Percentiles rank a stretch among this genome's conserved stretches.
phyloP scores from a whole-genome alignment of 2,329 filamentous ascomycete species.

The Fusarium longipes region DNA sequence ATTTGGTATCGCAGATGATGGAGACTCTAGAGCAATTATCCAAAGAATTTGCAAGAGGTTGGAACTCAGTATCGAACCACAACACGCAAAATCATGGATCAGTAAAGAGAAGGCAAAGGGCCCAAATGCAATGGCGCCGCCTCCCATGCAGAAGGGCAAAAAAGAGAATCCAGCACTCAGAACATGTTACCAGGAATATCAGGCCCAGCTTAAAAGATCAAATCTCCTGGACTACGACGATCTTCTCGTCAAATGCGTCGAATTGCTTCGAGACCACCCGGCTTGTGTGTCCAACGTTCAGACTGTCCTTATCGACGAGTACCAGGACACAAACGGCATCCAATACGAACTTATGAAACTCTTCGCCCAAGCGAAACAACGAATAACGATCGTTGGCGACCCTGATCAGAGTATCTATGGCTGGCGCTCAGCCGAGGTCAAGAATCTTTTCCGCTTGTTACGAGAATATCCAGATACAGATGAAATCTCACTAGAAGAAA shows the following conservation, averaged over 20 bases:
- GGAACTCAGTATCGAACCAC: slow-evolving; percentile 74
- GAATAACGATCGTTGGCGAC: slow-evolving; percentile 96
- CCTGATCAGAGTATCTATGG: slow-evolving; percentile 98
- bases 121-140: slow-evolving; percentile 55
- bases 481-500: slow-evolving; percentile 88
- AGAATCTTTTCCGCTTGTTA: slow-evolving; percentile 84
- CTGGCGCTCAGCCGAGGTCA: slow-evolving; percentile 91
- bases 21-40: slow-evolving; percentile 82
- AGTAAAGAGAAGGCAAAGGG: slow-evolving; percentile 73
- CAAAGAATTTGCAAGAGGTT: slow-evolving; percentile 84
- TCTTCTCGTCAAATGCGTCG: slow-evolving; percentile 82
- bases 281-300: slow-evolving; percentile 90
- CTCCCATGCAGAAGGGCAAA: slow-evolving; percentile 53
- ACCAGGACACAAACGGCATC: slow-evolving; percentile 95
- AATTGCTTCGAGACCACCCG: slow-evolving; percentile 78
- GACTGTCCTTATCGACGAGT: slow-evolving; percentile 94
- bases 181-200: slow-evolving; percentile 78
- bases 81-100: slow-evolving; percentile 79
- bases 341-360: slow-evolving; percentile 95
- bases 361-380: slow-evolving; percentile 76
- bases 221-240: slow-evolving; percentile 96
- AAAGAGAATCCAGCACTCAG: slow-evolving; percentile 70
- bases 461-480: slow-evolving; percentile 80
- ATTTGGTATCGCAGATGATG: slow-evolving; percentile 90
- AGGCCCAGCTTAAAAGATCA: slow-evolving; percentile 76